phyloP scores from a whole-genome alignment of 23 red algal species.

The Agarophyton chilense region DNA sequence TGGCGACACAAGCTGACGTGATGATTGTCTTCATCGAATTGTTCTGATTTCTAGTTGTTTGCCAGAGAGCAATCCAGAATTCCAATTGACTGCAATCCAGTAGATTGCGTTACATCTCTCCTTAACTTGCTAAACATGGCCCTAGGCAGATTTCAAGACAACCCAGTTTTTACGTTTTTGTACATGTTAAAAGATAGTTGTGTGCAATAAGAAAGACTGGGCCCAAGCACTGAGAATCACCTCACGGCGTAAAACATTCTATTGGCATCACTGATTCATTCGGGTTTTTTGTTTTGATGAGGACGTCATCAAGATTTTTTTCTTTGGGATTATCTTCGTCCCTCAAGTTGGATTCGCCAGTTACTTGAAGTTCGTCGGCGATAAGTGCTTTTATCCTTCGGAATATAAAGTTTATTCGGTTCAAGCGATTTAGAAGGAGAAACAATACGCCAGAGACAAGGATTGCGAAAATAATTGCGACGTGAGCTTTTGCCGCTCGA shows the following conservation, averaged over 20 bases:
- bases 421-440: slow-evolving; percentile 9
- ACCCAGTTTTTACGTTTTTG: not conserved
- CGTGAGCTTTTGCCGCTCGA: not conserved
- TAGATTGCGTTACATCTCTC: too few species aligned
- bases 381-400: slow-evolving; percentile 1
- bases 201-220: not conserved
- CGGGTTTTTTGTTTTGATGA: not conserved
- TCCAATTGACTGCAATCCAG: too few species aligned
- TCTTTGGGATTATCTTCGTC: not conserved
- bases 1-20: not conserved
- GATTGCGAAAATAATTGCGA: slow-evolving; percentile 15
- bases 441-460: not conserved
- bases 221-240: not conserved
- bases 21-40: not conserved
- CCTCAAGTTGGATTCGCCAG: not conserved
- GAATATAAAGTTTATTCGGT: not conserved
- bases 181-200: not conserved
- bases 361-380: not conserved
- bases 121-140: too few species aligned
- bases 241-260: not conserved
- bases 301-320: not conserved
- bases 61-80: too few species aligned
- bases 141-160: too few species aligned
- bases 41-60: not conserved
- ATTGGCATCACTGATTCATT: not conserved